These are phyloP conservation scores for Coprinellus micaceus DNA, from an alignment of 768 basidiomycete genomes.

Conservation along the genomic window DNA sequence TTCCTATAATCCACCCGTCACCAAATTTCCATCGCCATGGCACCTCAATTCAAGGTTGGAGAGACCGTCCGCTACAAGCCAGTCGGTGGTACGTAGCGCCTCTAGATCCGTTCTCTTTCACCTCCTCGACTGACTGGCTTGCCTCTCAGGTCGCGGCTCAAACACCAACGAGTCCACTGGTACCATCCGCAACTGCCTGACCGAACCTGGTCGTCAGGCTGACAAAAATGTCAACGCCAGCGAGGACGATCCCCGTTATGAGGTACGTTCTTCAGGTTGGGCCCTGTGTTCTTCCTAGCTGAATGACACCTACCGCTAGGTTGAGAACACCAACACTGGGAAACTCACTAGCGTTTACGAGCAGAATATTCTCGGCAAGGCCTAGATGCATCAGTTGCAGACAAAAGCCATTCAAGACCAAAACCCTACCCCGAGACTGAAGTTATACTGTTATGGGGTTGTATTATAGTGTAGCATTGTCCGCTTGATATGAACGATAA, in stretches of 20 bases:
- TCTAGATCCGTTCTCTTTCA: background rate
- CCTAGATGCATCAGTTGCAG: no score
- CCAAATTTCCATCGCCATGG: constrained; percentile 1
- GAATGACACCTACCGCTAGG: background rate
- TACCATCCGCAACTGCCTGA: background rate
- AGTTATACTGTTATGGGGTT: no score
- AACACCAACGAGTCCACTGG: constrained; percentile 7
- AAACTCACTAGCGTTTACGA: constrained; percentile 4
- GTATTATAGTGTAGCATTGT: no score
- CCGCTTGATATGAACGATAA: no score
- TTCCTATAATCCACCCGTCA: no score
- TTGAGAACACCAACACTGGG: constrained; percentile 9
- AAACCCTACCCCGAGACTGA: no score
- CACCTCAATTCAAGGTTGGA: constrained; percentile 9
- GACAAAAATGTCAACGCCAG: constrained; percentile 7
- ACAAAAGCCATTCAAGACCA: no score
- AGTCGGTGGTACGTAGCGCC: constrained; percentile 1
- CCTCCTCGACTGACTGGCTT: background rate
- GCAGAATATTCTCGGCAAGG: constrained; percentile 7
- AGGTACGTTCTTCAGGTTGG: background rate
- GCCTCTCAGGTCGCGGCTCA: constrained; percentile 4
- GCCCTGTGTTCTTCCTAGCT: background rate
- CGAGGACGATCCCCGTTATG: constrained; percentile 9
- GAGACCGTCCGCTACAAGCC: constrained; percentile 10
- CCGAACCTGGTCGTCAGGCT: constrained; percentile 7